Evolutionary conservation across 2,329 filamentous ascomycete genomes (phyloP), one percentile per base, ranked within the genome.

Genomic region (Hymenoscyphus infarciens): DNA sequence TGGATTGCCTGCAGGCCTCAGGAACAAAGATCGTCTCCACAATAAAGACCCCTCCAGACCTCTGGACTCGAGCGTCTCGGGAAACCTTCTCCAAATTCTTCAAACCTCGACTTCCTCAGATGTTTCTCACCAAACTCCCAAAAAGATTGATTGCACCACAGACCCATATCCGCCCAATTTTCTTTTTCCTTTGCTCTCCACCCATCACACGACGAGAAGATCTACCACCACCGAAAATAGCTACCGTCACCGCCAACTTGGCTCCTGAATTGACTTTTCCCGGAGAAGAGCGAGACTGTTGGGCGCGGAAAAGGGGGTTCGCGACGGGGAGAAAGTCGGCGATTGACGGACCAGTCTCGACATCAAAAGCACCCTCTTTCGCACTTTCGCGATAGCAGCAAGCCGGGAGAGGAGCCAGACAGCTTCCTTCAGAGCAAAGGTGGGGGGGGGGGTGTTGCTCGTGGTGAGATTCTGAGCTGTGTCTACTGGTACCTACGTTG

Each of bases 201-300:
- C 45, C 45, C 45, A 52, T 52, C 45, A 52, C 45, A 52, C 45
- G 45, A 52, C 45, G 45, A 22, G 45, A 52, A 52, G 45, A 52
- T 52, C 45, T 25, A 52, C 45, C 19, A 52, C 45, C 45, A 22
- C 45, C 45, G 22, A 52, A 52, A 52, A 52, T 52, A 52, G 45
- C n/a, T 11, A 22, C 19, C 11, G 45, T 52, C 45, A 25, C 45
- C 45, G 45, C 45, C 45, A 52, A 22, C 19, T 25, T 52, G 19
- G 3, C 45, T 52, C 45, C 19, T 52, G 45, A 13, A 13, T 38
- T 13, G 35, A 38, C 35, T 16, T 38, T 38, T 10, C n/a, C 45
- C 45, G 19, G n/a, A 22, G 42, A 52, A 10, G 45, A 38, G 35
- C 35, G 35, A 38, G 3, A 13, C 11, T 4, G 35, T 38, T 38